phyloP scores from a whole-genome alignment of 306 rosid genomes.

The Pyrus communis region DNA sequence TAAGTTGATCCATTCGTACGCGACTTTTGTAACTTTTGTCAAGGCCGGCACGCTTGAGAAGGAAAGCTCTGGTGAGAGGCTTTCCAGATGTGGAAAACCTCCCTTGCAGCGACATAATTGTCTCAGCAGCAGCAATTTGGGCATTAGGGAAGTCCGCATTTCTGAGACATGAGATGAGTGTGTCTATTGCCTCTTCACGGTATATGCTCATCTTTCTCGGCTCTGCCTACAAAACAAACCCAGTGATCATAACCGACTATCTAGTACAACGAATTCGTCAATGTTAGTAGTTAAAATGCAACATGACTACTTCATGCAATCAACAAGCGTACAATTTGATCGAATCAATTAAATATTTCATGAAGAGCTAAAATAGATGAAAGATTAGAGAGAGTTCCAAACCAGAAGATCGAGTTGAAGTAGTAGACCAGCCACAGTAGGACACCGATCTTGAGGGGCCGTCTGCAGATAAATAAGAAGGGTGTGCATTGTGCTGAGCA shows the following conservation, averaged over 20 bases:
- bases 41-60: slow-evolving; percentile 73
- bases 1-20: slow-evolving; percentile 38
- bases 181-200: slow-evolving; percentile 89
- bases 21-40: slow-evolving; percentile 36
- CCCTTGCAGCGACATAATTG: slow-evolving; percentile 73
- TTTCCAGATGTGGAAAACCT: slow-evolving; percentile 56
- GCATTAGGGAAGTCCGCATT: slow-evolving; percentile 53
- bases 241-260: slow-evolving; percentile 5
- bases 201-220: slow-evolving; percentile 92
- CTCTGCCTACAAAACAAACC: slow-evolving; percentile 51
- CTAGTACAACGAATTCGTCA: not conserved
- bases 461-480: slow-evolving; percentile 73
- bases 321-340: not conserved
- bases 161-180: slow-evolving; percentile 72
- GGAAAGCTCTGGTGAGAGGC: slow-evolving; percentile 57
- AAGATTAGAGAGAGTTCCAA: slow-evolving; percentile 14
- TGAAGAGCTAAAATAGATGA: slow-evolving; percentile 5
- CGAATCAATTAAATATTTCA: not conserved
- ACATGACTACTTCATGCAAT: not conserved
- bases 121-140: slow-evolving; percentile 75
- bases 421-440: slow-evolving; percentile 78
- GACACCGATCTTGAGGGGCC: slow-evolving; percentile 56
- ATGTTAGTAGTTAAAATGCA: not conserved
- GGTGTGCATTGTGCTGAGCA: slow-evolving; percentile 80
- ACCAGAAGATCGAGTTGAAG: slow-evolving; percentile 99